phyloP scores from a whole-genome alignment of 2,329 filamentous ascomycete genomes.

The Periconia macrospinosa region DNA sequence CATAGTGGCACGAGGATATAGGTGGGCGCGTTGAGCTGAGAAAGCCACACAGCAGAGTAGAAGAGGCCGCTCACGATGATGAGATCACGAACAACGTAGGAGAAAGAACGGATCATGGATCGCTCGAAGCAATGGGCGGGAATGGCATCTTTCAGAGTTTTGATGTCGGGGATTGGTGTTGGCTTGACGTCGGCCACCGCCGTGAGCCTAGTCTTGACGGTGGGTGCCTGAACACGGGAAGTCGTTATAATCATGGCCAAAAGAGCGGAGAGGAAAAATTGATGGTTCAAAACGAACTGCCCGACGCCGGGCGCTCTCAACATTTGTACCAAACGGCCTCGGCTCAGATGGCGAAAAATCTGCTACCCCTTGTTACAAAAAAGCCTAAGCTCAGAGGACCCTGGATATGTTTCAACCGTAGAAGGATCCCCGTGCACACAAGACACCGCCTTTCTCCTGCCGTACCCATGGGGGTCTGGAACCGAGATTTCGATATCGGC shows the following conservation, averaged over 20 bases:
- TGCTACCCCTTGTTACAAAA: conserved; percentile 8
- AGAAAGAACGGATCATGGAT: background rate
- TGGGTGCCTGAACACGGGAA: conserved; percentile 16
- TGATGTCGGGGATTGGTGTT: conserved; percentile 20
- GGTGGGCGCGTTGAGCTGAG: conserved; percentile 30
- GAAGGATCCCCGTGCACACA: conserved; percentile 14
- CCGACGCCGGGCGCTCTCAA: conserved; percentile 6
- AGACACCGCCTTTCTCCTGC: conserved; percentile 25
- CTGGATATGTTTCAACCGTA: conserved; percentile 24
- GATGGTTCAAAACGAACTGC: conserved; percentile 1
- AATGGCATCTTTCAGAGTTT: conserved; percentile 11
- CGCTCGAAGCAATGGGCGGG: conserved; percentile 3
- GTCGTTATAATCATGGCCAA: conserved; percentile 20
- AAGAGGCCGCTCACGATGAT: conserved; percentile 1
- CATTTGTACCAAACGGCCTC: conserved; percentile 11
- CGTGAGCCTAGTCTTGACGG: conserved; percentile 11
- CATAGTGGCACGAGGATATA: conserved; percentile 55
- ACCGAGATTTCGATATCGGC: conserved; percentile 24
- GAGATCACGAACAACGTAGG: conserved; percentile 54
- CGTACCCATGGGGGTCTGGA: conserved; percentile 14
- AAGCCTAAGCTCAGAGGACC: conserved; percentile 21
- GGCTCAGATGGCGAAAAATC: conserved; percentile 15
- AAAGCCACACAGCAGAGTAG: conserved; percentile 51
- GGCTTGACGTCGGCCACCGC: conserved; percentile 14
- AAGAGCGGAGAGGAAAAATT: conserved; percentile 5